These are phyloP conservation scores for Fibroporia radiculosa DNA, from an alignment of 768 basidiomycete genomes.

Conservation along the genomic window DNA sequence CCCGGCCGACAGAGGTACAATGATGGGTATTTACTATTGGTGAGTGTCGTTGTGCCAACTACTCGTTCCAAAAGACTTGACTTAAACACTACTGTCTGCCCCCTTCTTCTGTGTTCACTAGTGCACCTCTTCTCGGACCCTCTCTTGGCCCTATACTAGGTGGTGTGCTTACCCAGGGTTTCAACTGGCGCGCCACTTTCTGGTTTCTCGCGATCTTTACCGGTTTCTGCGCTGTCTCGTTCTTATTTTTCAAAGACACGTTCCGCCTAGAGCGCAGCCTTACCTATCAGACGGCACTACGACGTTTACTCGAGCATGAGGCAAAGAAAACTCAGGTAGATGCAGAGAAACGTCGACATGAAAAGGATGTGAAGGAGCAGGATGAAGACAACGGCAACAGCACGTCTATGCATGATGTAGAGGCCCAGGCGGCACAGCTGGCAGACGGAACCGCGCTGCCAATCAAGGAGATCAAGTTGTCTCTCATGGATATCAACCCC, in stretches of 20 bases:
- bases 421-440: slow-evolving; percentile 10
- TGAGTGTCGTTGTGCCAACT: not conserved
- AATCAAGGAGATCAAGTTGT: slow-evolving; percentile 35
- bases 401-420: slow-evolving; percentile 10
- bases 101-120: slow-evolving; percentile 15
- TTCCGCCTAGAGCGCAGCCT: slow-evolving; percentile 78
- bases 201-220: slow-evolving; percentile 72
- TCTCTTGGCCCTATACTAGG: slow-evolving; percentile 65
- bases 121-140: slow-evolving; percentile 70
- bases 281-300: slow-evolving; percentile 63
- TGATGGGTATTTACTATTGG: slow-evolving; percentile 71
- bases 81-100: not conserved
- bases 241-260: slow-evolving; percentile 73
- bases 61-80: too few species aligned
- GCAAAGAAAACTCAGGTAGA: slow-evolving; percentile 15
- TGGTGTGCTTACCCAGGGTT: slow-evolving; percentile 55
- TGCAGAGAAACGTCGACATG: not conserved
- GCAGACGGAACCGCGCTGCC: not conserved
- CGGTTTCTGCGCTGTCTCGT: slow-evolving; percentile 43
- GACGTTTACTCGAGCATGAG: slow-evolving; percentile 26
- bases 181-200: slow-evolving; percentile 76
- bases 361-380: slow-evolving; percentile 1
- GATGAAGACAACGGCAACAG: not conserved
- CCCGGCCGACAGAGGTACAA: slow-evolving; percentile 62
- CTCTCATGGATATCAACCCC: slow-evolving; percentile 70